A percentile compares a stretch with the other conserved stretches of the same genome.
These are phyloP conservation scores for Gnaphalium uliginosum DNA, from an alignment of 129 eudicot genomes.

Conservation along the genomic window DNA sequence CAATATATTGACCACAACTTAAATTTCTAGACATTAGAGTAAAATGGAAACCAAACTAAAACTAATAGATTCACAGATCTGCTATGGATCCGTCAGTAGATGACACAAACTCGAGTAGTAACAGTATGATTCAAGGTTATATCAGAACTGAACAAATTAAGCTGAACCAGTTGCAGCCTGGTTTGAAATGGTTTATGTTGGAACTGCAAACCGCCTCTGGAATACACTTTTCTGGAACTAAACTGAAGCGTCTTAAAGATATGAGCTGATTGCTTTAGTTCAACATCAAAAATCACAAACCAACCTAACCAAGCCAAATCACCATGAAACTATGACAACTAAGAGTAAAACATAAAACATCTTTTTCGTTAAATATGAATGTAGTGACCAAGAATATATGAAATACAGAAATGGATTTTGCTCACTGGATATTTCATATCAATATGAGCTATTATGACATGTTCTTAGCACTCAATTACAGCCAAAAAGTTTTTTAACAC, in stretches of 20 bases:
- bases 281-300: background rate
- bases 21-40: too few relatives aligned
- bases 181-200: background rate
- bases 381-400: too few relatives aligned
- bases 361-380: too few relatives aligned
- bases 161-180: too few relatives aligned
- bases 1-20: too few relatives aligned
- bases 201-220: too few relatives aligned
- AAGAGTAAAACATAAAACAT: constrained; percentile 18
- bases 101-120: too few relatives aligned
- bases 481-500: background rate
- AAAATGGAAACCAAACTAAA: too few relatives aligned
- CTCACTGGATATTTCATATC: background rate
- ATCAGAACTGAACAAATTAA: background rate
- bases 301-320: background rate
- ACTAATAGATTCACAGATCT: too few relatives aligned
- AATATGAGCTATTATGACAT: background rate
- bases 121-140: background rate
- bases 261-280: background rate
- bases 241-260: background rate
- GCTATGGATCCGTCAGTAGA: too few relatives aligned
- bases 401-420: background rate
- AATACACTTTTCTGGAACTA: too few relatives aligned
- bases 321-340: too few relatives aligned
- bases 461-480: background rate